A percentile compares a stretch with the other conserved stretches of the same genome.
Evolutionary conservation across 2,329 filamentous ascomycete species (phyloP).

Genomic region (Chaetomium globosum): DNA sequence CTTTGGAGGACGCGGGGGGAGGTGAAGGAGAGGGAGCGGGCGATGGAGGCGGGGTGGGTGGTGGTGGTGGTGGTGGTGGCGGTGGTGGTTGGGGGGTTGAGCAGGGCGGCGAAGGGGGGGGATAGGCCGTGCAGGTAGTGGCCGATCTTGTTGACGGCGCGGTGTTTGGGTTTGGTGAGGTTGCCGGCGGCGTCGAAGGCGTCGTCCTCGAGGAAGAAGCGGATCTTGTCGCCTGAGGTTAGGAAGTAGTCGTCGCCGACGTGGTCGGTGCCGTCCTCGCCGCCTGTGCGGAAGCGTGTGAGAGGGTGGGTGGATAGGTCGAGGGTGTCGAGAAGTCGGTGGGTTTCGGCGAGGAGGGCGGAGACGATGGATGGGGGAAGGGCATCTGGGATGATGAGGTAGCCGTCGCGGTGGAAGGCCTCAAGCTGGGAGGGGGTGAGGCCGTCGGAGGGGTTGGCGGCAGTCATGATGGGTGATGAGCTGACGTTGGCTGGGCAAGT

Average conservation of each 20-base stretch:
- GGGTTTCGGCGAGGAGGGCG: constrained; percentile 72
- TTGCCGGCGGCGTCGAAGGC: constrained; percentile 70
- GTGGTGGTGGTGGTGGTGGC: constrained; percentile 42
- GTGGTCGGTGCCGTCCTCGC: constrained; percentile 65
- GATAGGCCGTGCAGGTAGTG: constrained; percentile 74
- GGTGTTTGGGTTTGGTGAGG: constrained; percentile 76
- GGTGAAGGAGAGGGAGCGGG: constrained; percentile 68
- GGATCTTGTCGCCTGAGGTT: constrained; percentile 82
- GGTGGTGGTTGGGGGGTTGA: constrained; percentile 41
- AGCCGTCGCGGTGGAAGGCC: constrained; percentile 80
- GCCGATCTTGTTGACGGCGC: constrained; percentile 87
- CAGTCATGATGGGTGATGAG: constrained; percentile 1
- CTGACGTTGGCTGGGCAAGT: neutral
- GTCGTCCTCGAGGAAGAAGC: constrained; percentile 97
- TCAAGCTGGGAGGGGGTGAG: constrained; percentile 72
- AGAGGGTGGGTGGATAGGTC: constrained; percentile 83
- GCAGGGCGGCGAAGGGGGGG: constrained; percentile 63
- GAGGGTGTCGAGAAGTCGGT: constrained; percentile 73
- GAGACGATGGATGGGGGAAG: constrained; percentile 67
- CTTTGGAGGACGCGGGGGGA: constrained; percentile 83
- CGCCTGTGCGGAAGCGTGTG: constrained; percentile 90
- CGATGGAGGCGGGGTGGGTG: constrained; percentile 61
- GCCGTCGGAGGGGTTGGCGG: constrained; percentile 44
- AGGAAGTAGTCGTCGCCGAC: constrained; percentile 96
- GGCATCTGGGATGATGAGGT: constrained; percentile 81